Base-by-base conservation (phyloP, 768 basidiomycete species). In the Fomitopsis serialis region DNA sequence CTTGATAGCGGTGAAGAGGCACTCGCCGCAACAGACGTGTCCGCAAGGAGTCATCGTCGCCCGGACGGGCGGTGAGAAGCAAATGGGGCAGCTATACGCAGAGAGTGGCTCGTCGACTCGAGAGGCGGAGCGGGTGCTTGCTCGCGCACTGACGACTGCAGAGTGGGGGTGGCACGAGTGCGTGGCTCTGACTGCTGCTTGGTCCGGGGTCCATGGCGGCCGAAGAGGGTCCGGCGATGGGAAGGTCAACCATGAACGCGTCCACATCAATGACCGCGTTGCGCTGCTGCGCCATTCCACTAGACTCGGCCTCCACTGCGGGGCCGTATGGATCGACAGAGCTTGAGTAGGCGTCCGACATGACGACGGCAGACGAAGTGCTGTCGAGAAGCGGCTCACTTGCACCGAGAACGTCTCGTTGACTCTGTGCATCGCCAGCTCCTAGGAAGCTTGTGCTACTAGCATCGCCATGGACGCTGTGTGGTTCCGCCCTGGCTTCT, bases 41-140 rank as follows among this genome's bases (percentile, higher is more conserved):
- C 89, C 89, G 58, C 89, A 92, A 0, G 86, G 87, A 0, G 88
- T 90, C 44, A 92, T 65, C 1, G 87, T 86, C 4, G 89, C 85
- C 55, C 87, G 82, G 0, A 80, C 80, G 0, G 88, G 88, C 0
- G 85, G 78, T 37, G 74, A 82, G 73, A 89, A 89, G 63, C 89
- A 91, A 55, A 91, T 85, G 10, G 89, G 89, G 62, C 89, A 90
- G 0, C 78, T 80, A 64, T 89, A 90, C n/a, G 75, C 69, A 0
- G 84, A 76, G 15, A 88, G 74, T 0, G 70, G 72, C 42, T 66
- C 60, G 19, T 55, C 46, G 11, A 67, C 66, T 7, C 58, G 54
- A 1, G 45, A 7, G 1, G 58, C 19, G 34, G 48, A 40, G 24
- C 17, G 6, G 9, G 5, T 47, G 4, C 24, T 6, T 23, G 19